A percentile compares a stretch with the other conserved stretches of the same genome.
phyloP scores from a whole-genome alignment of 805 yeast genomes.

The Yamadazyma phyllophila region DNA sequence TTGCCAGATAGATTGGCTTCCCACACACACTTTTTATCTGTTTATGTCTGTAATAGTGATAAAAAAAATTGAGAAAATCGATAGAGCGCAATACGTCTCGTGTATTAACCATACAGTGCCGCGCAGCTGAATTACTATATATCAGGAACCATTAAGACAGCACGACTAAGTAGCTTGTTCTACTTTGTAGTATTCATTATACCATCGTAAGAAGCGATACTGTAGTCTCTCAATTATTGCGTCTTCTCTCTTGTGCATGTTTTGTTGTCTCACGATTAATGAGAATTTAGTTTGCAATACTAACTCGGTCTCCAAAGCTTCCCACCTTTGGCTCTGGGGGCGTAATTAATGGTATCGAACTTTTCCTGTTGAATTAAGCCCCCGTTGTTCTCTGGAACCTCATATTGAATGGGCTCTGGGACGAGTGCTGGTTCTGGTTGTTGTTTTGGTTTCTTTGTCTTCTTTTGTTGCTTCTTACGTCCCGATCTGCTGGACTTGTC shows the following conservation, averaged over 20 bases:
- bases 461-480: not conserved
- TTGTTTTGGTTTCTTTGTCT: not conserved
- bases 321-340: constrained; percentile 57
- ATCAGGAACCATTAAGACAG: not conserved
- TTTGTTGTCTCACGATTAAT: no score
- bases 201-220: no score
- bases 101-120: not conserved
- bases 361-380: constrained; percentile 39
- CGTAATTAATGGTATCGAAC: constrained; percentile 50
- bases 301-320: constrained; percentile 46
- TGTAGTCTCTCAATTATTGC: not conserved
- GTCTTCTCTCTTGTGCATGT: not conserved
- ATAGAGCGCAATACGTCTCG: constrained; percentile 25
- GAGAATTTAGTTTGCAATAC: no score
- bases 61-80: constrained; percentile 1
- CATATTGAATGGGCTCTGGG: constrained; percentile 1
- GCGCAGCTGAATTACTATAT: not conserved
- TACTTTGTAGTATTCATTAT: no score
- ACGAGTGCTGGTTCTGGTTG: not conserved
- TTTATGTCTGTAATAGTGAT: not conserved
- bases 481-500: not conserved
- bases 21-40: constrained; percentile 4
- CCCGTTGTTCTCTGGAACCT: constrained; percentile 19
- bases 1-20: constrained; percentile 4
- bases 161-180: no score